Evolutionary conservation across 2,329 filamentous ascomycete genomes (phyloP).

Genomic region (Aspergillus fructus): DNA sequence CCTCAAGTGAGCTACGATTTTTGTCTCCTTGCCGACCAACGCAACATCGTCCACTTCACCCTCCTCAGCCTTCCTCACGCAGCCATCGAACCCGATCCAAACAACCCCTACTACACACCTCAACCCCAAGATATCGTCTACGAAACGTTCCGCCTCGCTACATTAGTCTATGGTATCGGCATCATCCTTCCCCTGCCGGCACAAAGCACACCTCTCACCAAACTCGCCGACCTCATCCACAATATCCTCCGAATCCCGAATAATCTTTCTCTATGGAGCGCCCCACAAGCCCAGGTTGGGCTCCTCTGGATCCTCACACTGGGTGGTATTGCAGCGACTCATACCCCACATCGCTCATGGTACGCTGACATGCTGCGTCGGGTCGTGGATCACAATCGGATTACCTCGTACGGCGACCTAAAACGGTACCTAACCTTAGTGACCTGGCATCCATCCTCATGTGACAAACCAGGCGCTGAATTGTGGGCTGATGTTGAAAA

Average conservation of each 20-base stretch:
- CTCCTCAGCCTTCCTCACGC: constrained; percentile 33
- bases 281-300: constrained; percentile 20
- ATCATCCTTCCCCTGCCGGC: constrained; percentile 42
- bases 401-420: constrained; percentile 28
- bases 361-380: constrained; percentile 30
- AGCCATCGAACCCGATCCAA: constrained; percentile 14
- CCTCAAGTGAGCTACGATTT: constrained; percentile 18
- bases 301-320: constrained; percentile 39
- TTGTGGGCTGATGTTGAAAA: constrained; percentile 29
- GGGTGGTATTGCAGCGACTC: constrained; percentile 39
- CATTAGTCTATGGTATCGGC: constrained; percentile 37
- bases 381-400: constrained; percentile 16
- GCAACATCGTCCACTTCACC: constrained; percentile 40
- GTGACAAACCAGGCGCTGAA: constrained; percentile 28
- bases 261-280: constrained; percentile 25
- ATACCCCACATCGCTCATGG: constrained; percentile 32
- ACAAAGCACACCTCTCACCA: constrained; percentile 35
- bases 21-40: constrained; percentile 34
- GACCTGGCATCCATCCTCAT: constrained; percentile 38
- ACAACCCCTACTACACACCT: constrained; percentile 14
- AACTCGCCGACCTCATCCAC: constrained; percentile 28
- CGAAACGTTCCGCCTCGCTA: constrained; percentile 37
- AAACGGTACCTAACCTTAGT: constrained; percentile 26
- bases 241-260: constrained; percentile 24
- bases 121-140: constrained; percentile 28